A percentile compares a stretch with the other conserved stretches of the same genome.
phyloP scores from a whole-genome alignment of 1,284 basidiomycete genomes.

The Xerocomus cyaneibrunnescens region DNA sequence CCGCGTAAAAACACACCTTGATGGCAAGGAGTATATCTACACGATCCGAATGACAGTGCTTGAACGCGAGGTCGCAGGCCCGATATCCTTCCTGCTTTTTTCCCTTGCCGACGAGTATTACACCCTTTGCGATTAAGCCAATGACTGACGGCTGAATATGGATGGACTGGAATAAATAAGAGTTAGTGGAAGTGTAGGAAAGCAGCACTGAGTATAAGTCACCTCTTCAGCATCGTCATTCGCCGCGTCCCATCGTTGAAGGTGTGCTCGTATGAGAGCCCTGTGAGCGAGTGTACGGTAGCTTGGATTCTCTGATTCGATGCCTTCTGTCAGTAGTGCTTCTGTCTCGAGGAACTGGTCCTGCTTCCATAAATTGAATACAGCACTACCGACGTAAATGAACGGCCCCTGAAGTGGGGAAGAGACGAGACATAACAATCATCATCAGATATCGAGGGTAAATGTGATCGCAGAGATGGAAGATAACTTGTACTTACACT shows the following conservation, averaged over 20 bases:
- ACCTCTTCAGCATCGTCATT: not conserved
- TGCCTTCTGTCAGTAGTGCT: not conserved
- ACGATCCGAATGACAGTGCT: not conserved
- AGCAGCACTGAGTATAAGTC: not conserved
- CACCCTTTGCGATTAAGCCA: not conserved
- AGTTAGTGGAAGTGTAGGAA: not conserved
- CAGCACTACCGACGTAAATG: conserved; percentile 35
- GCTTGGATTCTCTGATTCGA: not conserved
- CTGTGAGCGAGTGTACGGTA: not conserved
- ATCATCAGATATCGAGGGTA: too few relatives aligned
- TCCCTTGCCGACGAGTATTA: not conserved
- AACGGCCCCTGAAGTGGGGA: conserved; percentile 34
- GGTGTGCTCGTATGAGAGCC: not conserved
- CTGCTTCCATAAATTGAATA: not conserved
- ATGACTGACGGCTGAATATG: not conserved
- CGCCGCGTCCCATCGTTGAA: not conserved
- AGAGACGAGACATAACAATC: not conserved
- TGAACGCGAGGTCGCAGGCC: not conserved
- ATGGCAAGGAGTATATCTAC: not conserved
- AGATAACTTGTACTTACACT: too few relatives aligned
- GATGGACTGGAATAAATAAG: not conserved
- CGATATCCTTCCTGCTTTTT: not conserved
- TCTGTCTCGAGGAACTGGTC: not conserved
- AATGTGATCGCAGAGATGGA: too few relatives aligned
- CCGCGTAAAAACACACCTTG: not conserved